Conservation (phyloP, 1,139 yeast genomes). For the Yamadazyma spencermartinsiae region DNA sequence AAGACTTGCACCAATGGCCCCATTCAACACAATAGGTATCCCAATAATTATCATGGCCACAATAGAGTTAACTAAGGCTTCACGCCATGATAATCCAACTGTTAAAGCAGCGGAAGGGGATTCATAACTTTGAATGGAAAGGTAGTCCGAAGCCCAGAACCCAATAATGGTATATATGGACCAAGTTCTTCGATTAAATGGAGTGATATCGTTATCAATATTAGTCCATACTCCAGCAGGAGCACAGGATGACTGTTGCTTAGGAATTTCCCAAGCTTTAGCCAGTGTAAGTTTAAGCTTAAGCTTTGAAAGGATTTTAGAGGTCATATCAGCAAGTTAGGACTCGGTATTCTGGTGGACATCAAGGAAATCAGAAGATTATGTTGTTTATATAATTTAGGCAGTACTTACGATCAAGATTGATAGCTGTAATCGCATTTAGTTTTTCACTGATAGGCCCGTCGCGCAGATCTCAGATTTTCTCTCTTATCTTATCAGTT, state of each 20-base stretch:
- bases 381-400: too few relatives aligned
- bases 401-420: too few relatives aligned
- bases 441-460: constrained; percentile 4
- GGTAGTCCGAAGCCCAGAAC: constrained; percentile 18
- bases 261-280: constrained; percentile 14
- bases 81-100: constrained; percentile 31
- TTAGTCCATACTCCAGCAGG: constrained; percentile 18
- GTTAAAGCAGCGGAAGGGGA: constrained; percentile 14
- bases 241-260: constrained; percentile 16
- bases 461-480: constrained; percentile 1
- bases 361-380: too few relatives aligned
- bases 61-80: constrained; percentile 28
- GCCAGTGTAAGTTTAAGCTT: constrained; percentile 4
- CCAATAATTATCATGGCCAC: constrained; percentile 33
- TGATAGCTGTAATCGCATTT: too few relatives aligned
- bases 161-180: constrained; percentile 15
- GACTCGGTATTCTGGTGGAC: neutral
- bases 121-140: constrained; percentile 15
- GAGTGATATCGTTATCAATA: constrained; percentile 17
- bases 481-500: neutral
- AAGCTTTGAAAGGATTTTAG: neutral
- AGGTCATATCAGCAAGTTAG: neutral
- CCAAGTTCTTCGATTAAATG: constrained; percentile 16
- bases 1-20: constrained; percentile 34
- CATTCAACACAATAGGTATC: constrained; percentile 30